These are phyloP conservation scores for Ustanciosporium gigantosporum DNA, from an alignment of 1,284 basidiomycete species.

Conservation along the genomic window DNA sequence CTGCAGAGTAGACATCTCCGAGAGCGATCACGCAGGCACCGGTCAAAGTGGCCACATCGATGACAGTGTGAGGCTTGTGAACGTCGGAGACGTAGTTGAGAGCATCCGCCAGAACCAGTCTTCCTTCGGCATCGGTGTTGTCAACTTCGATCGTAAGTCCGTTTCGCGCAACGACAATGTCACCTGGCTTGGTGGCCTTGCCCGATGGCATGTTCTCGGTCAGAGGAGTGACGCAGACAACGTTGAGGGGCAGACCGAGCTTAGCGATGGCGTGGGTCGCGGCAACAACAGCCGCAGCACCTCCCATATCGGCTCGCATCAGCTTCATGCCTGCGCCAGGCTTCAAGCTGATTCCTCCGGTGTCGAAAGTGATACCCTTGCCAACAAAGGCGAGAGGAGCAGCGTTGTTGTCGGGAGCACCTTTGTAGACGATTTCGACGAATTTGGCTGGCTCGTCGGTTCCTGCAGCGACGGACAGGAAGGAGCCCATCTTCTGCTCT, in stretches of 20 bases:
- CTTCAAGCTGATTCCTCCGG: slow-evolving; percentile 86
- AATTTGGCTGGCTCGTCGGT: slow-evolving; percentile 82
- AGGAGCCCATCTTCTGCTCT: slow-evolving; percentile 81
- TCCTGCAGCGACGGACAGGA: slow-evolving; percentile 84
- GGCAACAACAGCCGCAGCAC: slow-evolving; percentile 75
- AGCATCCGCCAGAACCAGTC: slow-evolving; percentile 75
- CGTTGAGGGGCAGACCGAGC: slow-evolving; percentile 77
- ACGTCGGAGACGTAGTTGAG: slow-evolving; percentile 79
- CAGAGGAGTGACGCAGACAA: slow-evolving; percentile 73
- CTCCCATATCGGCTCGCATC: slow-evolving; percentile 60
- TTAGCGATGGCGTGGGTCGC: slow-evolving; percentile 78
- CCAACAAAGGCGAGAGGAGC: slow-evolving; percentile 78
- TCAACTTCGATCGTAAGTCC: slow-evolving; percentile 85
- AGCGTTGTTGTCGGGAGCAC: slow-evolving; percentile 67
- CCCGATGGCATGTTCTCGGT: slow-evolving; percentile 74
- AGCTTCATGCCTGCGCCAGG: slow-evolving; percentile 69
- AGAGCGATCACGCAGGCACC: slow-evolving; percentile 61
- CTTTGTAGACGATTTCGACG: slow-evolving; percentile 85
- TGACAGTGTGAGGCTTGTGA: slow-evolving; percentile 78
- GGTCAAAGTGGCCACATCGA: slow-evolving; percentile 84
- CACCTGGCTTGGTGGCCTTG: slow-evolving; percentile 81
- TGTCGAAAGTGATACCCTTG: slow-evolving; percentile 71
- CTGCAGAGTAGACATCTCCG: slow-evolving; percentile 76
- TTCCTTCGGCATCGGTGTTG: slow-evolving; percentile 86
- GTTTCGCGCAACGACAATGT: slow-evolving; percentile 82